Base-by-base conservation (phyloP, 148 eudicot species). In the Chenopodium suecicum region DNA sequence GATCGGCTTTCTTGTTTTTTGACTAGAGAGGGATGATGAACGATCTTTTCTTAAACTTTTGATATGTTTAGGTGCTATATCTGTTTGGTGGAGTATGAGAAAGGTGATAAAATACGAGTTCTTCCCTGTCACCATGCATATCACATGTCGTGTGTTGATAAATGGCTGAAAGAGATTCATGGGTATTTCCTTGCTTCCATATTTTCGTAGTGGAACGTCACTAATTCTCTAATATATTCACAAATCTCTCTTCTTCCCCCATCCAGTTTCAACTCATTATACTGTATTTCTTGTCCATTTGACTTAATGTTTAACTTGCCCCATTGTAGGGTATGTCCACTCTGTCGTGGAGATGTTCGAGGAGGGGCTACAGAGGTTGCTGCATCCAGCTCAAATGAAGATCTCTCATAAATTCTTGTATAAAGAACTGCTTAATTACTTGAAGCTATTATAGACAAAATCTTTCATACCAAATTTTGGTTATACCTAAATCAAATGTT, bases 151-250 rank as follows among this genome's bases (percentile, higher is more conserved):
- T 94, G 98, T 70, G 94, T 94, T 41, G 98, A 94, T 86, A 94
- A 91, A 87, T 94, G 98, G 98, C 94, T 92, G 44, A 94, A 90
- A 89, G 95, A 94, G 87, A 87, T 94, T 63, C 98, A 94, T 41
- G 93, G 98, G 98, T 93, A 92, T 20, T 78, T 7, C 65, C 20
- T 37, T 78, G 23, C 41, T 22, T 66, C 76, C 34, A n/a, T 10
- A 54, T 65, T 16, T 27, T n/a, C 12, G 27, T 48, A 23, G 2
- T 56, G 62, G 22, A 23, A 23, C 23, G 23, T 23, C 23, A 23
- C 23, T 23, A 23, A 23, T 23, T 23, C 23, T 23, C 23, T 23
- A 23, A 23, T 23, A 23, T 23, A 23, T 23, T 23, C 23, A 23
- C 23, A 23, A 23, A 23, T 23, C 23, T 23, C 23, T 23, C 23